phyloP scores from a whole-genome alignment of 2,329 filamentous ascomycete genomes.

The Aspergillus fumigatus region DNA sequence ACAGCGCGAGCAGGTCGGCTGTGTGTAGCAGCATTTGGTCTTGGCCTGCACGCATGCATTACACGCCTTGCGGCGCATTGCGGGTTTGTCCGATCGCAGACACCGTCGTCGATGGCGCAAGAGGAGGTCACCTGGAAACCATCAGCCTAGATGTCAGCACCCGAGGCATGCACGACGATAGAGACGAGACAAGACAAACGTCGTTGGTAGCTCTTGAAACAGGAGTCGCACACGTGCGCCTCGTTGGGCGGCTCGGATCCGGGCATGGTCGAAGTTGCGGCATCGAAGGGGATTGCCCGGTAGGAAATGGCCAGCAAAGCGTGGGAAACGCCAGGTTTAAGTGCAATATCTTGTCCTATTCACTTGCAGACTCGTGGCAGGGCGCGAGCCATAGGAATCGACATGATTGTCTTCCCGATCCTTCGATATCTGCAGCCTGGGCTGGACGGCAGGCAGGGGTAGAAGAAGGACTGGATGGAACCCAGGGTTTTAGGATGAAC shows the following conservation, averaged over 20 bases:
- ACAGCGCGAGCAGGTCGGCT: constrained; percentile 15
- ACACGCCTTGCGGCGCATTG: constrained; percentile 16
- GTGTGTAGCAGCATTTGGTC: constrained; percentile 16
- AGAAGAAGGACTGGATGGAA: not conserved
- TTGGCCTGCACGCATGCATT: constrained; percentile 19
- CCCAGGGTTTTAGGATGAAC: too few relatives aligned
- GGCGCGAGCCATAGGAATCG: not conserved
- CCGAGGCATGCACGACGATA: not conserved
- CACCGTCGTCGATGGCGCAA: constrained; percentile 17
- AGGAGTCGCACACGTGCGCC: constrained; percentile 8
- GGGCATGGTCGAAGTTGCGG: constrained; percentile 7
- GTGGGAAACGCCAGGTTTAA: not conserved
- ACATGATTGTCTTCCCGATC: not conserved
- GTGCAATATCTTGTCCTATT: not conserved
- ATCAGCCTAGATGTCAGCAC: not conserved
- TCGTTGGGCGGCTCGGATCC: not conserved
- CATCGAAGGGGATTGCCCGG: constrained; percentile 10
- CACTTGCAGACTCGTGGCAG: not conserved
- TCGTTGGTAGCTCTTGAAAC: constrained; percentile 15
- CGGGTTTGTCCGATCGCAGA: constrained; percentile 7
- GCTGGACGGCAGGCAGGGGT: not conserved
- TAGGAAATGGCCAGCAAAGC: constrained; percentile 4
- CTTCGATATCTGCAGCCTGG: not conserved
- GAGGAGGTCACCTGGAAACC: constrained; percentile 11
- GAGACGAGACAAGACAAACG: constrained; percentile 8